Conservation (phyloP, 768 basidiomycete species). For the Trametes cubensis region DNA sequence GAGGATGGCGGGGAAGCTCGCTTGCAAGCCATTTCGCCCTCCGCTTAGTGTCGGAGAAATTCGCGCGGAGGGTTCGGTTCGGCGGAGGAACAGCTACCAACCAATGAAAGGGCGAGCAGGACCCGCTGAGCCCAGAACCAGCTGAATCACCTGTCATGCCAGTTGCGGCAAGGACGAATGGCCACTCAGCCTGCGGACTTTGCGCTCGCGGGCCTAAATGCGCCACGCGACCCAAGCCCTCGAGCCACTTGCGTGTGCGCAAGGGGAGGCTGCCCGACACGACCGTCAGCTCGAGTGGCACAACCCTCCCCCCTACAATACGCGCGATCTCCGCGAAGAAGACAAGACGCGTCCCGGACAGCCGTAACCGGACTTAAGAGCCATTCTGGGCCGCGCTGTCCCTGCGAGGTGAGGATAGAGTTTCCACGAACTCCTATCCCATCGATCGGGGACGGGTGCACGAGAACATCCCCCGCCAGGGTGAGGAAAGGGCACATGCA, state of each 20-base stretch:
- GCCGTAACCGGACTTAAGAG: constrained; percentile 3
- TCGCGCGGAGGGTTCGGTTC: constrained; percentile 3
- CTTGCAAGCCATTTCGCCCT: not conserved
- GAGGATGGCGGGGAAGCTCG: no score
- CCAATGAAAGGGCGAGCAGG: not conserved
- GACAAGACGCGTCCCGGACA: constrained; percentile 13
- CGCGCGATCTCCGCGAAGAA: constrained; percentile 6
- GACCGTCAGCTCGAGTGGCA: constrained; percentile 11
- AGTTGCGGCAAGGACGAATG: not conserved
- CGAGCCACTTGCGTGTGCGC: constrained; percentile 1
- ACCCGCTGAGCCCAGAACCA: constrained; percentile 1
- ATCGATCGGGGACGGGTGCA: not conserved
- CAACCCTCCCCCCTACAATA: constrained; percentile 1
- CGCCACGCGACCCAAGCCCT: not conserved
- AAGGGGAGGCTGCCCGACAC: not conserved
- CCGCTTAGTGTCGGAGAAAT: not conserved
- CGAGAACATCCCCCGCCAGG: not conserved
- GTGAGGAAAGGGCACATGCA: not conserved
- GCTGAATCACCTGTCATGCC: not conserved
- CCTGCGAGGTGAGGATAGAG: not conserved
- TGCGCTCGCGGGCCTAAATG: not conserved
- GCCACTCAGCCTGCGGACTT: not conserved
- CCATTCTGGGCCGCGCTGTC: constrained; percentile 4
- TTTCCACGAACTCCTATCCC: constrained; percentile 7
- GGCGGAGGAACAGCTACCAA: not conserved